phyloP scores from a whole-genome alignment of 345 rosid species.

The Lenwebbia sp. region DNA sequence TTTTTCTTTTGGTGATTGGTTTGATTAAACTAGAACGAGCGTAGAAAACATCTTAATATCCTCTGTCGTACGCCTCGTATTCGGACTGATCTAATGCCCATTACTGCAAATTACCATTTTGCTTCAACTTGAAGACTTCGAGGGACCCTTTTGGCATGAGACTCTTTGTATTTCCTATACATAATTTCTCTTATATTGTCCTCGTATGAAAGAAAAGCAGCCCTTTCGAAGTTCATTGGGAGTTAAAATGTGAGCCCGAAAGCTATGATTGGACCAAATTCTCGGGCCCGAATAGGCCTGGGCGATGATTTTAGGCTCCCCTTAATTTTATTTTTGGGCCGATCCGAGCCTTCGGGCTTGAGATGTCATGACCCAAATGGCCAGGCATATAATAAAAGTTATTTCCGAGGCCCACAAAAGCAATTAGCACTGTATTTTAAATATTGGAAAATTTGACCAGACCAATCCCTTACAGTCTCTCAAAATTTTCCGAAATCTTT shows the following conservation, averaged over 20 bases:
- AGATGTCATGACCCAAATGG: background rate
- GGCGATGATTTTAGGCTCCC: background rate
- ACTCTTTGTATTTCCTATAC: background rate
- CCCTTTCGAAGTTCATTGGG: background rate
- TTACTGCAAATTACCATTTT: background rate
- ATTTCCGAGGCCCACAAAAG: background rate
- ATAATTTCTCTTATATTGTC: background rate
- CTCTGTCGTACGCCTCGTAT: fast-evolving
- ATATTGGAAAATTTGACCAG: no score
- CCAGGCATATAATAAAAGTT: background rate
- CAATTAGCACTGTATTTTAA: no score
- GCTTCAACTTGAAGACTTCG: no score
- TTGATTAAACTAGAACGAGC: background rate
- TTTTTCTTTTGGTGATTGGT: background rate
- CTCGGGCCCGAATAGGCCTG: background rate
- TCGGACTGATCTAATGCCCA: background rate
- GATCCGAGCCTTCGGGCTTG: background rate
- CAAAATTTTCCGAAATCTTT: background rate
- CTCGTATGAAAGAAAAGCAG: background rate
- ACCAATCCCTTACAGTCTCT: background rate
- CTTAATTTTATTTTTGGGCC: background rate
- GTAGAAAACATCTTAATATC: background rate
- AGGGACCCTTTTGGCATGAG: no score
- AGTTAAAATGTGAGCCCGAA: background rate
- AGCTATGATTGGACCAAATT: background rate